These are phyloP conservation scores for Acacia pycnantha DNA, from an alignment of 331 rosid genomes.

Conservation along the genomic window DNA sequence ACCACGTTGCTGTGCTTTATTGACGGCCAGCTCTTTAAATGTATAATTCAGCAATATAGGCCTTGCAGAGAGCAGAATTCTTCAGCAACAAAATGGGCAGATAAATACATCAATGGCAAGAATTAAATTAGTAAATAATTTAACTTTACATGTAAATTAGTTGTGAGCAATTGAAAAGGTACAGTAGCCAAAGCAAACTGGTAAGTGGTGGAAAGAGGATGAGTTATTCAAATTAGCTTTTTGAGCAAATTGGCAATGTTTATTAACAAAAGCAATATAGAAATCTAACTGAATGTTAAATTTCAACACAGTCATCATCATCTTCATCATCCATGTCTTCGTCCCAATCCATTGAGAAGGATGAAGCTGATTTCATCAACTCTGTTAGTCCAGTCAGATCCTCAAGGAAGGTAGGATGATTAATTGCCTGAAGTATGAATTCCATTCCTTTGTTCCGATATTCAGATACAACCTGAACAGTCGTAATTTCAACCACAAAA, in stretches of 20 bases:
- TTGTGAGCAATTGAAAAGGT: constrained; percentile 41
- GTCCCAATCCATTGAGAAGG: constrained; percentile 61
- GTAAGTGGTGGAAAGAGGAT: neutral
- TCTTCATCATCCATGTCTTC: constrained; percentile 37
- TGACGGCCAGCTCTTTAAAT: neutral
- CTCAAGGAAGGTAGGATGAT: constrained; percentile 69
- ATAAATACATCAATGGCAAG: neutral
- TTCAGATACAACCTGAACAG: constrained; percentile 60
- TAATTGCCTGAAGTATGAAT: constrained; percentile 61
- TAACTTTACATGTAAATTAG: constrained; percentile 14
- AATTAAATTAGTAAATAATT: constrained; percentile 2
- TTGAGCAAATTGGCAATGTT: constrained; percentile 33
- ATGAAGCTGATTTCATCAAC: constrained; percentile 60
- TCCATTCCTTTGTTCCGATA: constrained; percentile 55
- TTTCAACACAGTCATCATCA: constrained; percentile 53
- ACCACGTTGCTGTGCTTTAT: neutral
- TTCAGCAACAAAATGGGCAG: neutral
- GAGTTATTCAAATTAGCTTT: constrained; percentile 24
- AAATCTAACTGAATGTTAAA: constrained; percentile 33
- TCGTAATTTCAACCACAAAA: neutral
- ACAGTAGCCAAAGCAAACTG: constrained; percentile 2
- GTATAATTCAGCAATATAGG: neutral
- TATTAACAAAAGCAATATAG: neutral
- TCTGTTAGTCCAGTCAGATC: constrained; percentile 79
- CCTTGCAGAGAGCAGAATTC: neutral